Evolutionary conservation across 2,329 filamentous ascomycete species (phyloP).

Genomic region (Aspergillus oerlinghausenensis): DNA sequence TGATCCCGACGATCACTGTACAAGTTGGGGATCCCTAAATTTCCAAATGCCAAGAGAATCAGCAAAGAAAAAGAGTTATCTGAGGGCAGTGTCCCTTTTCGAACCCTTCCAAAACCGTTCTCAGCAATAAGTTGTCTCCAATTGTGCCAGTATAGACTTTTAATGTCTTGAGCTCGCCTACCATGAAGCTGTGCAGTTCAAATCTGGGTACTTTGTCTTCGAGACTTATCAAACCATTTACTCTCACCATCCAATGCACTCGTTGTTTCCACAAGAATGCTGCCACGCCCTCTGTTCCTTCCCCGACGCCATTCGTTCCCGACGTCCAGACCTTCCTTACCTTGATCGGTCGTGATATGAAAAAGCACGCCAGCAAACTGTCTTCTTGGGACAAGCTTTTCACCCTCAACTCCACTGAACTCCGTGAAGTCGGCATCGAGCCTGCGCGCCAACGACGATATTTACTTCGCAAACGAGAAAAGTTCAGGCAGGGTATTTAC

Average conservation of each 20-base stretch:
- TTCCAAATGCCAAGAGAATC: conserved; percentile 15
- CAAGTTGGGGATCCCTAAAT: conserved; percentile 21
- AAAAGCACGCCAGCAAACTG: conserved; percentile 79
- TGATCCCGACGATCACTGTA: conserved; percentile 21
- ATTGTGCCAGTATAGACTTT: not conserved
- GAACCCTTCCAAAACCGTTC: not conserved
- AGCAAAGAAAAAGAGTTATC: not conserved
- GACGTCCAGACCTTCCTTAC: conserved; percentile 81
- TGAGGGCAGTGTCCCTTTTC: not conserved
- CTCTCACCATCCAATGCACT: conserved; percentile 27
- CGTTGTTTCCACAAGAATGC: conserved; percentile 42
- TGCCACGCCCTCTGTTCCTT: conserved; percentile 50
- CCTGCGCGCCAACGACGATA: conserved; percentile 78
- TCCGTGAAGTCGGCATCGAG: conserved; percentile 81
- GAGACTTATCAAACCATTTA: conserved; percentile 21
- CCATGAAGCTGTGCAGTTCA: conserved; percentile 29
- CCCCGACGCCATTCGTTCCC: conserved; percentile 79
- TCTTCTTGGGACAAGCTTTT: conserved; percentile 88
- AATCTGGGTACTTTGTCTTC: conserved; percentile 23
- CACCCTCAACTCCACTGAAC: conserved; percentile 68
- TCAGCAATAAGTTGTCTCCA: not conserved
- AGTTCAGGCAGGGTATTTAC: conserved; percentile 71
- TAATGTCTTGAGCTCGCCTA: not conserved
- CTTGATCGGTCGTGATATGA: conserved; percentile 83
- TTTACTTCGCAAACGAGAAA: conserved; percentile 80